Evolutionary conservation across 345 rosid species (phyloP), one percentile per base, ranked within the genome.

Genomic region (Cardiospermum halicacabum): DNA sequence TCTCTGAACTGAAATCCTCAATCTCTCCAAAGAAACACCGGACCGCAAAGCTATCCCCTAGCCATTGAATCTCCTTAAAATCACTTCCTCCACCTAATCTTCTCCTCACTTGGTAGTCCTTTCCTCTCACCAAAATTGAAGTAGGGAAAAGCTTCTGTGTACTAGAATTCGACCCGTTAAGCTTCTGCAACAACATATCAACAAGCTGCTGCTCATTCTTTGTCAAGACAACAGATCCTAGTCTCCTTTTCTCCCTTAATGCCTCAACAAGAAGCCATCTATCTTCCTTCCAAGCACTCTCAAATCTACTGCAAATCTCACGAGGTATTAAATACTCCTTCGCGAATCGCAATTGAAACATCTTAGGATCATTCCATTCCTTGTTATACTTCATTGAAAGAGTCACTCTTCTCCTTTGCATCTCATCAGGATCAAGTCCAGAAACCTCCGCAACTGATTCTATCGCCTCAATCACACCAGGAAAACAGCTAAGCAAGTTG

Each of bases 21-120:
- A 82, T 65, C 55, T 85, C 96, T 22, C 81, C 85, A 25, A 67
- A 74, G 64, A 91, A 79, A 60, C 85, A 95, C 65, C 95, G 81
- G 78, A 87, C 4, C 5, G 76, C 85, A 15, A 82, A 94, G 50
- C 68, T 73, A 56, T 94, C 92, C 32, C 97, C 99, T 58, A 89
- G 70, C 99, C 99, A 91, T 42, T 80, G 89, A 60, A 94, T 89
- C 74, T 89, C 99, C 82, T 91, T 94, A 43, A 75, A 81, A 78
- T 91, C 82, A 24, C 76, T 75, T 62, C 85, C 87, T 39, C 68
- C 77, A 13, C 92, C 89, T 58, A 91, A 21, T 60, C 97, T 64
- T 54, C 88, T 54, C 75, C 87, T 84, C 65, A 91, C 91, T 59
- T 78, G 88, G 60, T 80, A 91, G 73, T 94, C 93, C 50, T 82